Evolutionary conservation across 2,329 filamentous ascomycete species (phyloP).

Genomic region (Tolypocladium tropicale): DNA sequence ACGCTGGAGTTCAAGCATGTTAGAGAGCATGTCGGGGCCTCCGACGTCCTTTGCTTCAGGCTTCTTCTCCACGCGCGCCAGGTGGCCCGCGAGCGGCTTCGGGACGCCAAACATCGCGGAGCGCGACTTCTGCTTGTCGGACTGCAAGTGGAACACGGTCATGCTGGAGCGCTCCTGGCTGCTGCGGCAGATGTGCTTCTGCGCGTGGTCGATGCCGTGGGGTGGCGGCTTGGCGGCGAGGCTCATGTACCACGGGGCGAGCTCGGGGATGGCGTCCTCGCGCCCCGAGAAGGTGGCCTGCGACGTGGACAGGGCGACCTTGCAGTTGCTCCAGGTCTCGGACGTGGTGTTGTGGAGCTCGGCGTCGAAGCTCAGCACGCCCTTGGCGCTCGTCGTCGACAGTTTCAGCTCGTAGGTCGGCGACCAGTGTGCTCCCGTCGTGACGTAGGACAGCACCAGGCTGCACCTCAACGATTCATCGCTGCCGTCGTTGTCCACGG

Average conservation of each 20-base stretch:
- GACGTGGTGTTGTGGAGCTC: slow-evolving; percentile 51
- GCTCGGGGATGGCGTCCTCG: slow-evolving; percentile 41
- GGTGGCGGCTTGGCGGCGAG: slow-evolving; percentile 20
- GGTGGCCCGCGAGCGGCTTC: not conserved
- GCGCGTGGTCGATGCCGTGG: slow-evolving; percentile 8
- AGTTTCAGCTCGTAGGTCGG: slow-evolving; percentile 53
- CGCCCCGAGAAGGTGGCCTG: slow-evolving; percentile 48
- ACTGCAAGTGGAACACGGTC: slow-evolving; percentile 11
- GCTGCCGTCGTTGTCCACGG: not conserved
- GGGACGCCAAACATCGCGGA: slow-evolving; percentile 5
- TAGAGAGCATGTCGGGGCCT: too few species aligned
- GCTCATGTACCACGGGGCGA: slow-evolving; percentile 47
- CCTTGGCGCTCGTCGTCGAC: slow-evolving; percentile 43
- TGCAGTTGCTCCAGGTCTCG: slow-evolving; percentile 53
- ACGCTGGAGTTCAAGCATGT: too few species aligned
- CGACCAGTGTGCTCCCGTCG: slow-evolving; percentile 45
- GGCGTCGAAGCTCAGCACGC: slow-evolving; percentile 49
- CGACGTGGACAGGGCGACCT: slow-evolving; percentile 51
- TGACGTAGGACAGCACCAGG: slow-evolving; percentile 49
- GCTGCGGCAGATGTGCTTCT: slow-evolving; percentile 22
- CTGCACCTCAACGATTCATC: slow-evolving; percentile 21
- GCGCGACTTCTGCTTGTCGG: slow-evolving; percentile 2
- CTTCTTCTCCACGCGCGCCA: not conserved
- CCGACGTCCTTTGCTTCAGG: not conserved
- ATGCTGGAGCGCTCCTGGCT: slow-evolving; percentile 25